Evolutionary conservation across 2,329 filamentous ascomycete genomes (phyloP).

Genomic region (Domatiomyces catenatus): DNA sequence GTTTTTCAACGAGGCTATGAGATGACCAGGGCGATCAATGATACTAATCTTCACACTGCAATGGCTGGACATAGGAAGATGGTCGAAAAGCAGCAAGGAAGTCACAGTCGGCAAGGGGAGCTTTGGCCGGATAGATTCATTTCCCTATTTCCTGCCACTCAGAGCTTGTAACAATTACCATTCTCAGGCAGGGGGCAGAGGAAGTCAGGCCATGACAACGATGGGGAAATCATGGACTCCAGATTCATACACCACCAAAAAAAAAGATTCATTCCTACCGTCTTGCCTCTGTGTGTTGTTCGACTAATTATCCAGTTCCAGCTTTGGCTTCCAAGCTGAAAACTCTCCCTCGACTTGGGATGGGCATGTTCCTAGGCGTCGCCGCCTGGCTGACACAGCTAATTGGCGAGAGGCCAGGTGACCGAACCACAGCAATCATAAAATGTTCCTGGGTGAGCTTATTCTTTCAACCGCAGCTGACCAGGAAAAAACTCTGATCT

Average conservation of each 20-base stretch:
- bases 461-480: background rate
- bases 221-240: background rate
- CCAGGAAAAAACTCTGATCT: background rate
- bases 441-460: background rate
- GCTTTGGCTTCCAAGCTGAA: background rate
- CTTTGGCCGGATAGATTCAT: background rate
- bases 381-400: background rate
- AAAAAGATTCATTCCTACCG: background rate
- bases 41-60: background rate
- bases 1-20: background rate
- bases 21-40: background rate
- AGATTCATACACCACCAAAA: background rate
- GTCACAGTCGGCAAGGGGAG: background rate
- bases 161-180: background rate
- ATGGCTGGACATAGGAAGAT: background rate
- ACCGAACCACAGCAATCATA: background rate
- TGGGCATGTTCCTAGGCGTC: background rate
- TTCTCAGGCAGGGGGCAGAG: background rate
- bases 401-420: background rate
- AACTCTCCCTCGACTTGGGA: background rate
- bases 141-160: background rate
- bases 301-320: background rate
- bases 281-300: background rate
- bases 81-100: background rate
- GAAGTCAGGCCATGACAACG: background rate